Evolutionary conservation across 2,329 filamentous ascomycete genomes (phyloP).

Genomic region (Microascus cirrosus): DNA sequence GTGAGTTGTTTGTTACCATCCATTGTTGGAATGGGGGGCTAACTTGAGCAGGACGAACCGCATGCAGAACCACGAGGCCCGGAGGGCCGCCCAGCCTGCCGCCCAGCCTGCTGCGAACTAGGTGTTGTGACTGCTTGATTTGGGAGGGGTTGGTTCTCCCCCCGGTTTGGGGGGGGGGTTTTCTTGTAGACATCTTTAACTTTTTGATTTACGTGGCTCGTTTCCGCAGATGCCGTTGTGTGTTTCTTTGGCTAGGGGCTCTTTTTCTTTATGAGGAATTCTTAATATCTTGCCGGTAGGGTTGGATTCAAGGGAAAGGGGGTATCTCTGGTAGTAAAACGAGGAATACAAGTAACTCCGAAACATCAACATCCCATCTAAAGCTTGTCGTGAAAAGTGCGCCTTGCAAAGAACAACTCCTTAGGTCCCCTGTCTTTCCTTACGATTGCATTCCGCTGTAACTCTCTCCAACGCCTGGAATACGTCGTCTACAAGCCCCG

Average conservation of each 20-base stretch:
- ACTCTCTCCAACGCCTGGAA: conserved; percentile 54
- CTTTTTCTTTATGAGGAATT: conserved; percentile 6
- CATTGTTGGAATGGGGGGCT: conserved; percentile 8
- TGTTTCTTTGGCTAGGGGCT: conserved; percentile 3
- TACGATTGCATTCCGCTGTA: conserved; percentile 4
- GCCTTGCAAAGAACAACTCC: background rate
- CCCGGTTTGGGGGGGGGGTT: too few relatives aligned
- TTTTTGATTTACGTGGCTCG: background rate
- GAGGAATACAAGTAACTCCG: background rate
- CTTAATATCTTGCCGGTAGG: background rate
- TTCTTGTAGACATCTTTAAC: background rate
- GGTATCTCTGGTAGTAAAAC: conserved; percentile 1
- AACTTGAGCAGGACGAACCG: conserved; percentile 24
- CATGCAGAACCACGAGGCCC: conserved; percentile 11
- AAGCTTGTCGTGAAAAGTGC: background rate
- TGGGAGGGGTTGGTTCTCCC: background rate
- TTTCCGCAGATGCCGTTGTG: conserved; percentile 3
- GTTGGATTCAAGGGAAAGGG: background rate
- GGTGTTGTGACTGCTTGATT: background rate
- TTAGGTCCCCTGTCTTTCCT: background rate
- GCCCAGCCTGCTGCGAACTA: background rate
- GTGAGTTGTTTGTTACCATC: conserved; percentile 36
- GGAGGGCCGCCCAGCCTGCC: background rate
- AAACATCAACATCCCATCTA: background rate
- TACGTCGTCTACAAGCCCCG: conserved; percentile 52